Evolutionary conservation across 75 land plant species (phyloP), one percentile per base, ranked within the genome.

Genomic region (Larix kaempferi): DNA sequence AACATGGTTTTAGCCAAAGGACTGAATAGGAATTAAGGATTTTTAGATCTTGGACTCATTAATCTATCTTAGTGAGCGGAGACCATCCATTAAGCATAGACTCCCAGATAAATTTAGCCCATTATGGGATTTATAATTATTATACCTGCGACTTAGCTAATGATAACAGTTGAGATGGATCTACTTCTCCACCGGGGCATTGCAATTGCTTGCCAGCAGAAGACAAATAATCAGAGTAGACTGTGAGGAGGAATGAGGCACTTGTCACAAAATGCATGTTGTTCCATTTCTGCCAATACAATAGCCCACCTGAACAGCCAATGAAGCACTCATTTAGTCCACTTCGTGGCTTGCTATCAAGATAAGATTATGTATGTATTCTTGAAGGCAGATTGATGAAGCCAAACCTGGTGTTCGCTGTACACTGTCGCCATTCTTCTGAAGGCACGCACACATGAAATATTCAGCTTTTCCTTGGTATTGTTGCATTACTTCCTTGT

Each of bases 311-410:
- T 86, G 88, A 26, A 86, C 88, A 15, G 86, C 88, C 14, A 86
- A 86, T 7, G 84, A 4, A 8, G 82, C 88, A 60, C 88, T 39
- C 88, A 23, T 67, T 74, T 25, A 80, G 75, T 5, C 80, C 71
- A 61, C 80, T 83, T 54, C 82, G 88, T 39, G 84, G 81, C 19
- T 21, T 37, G 11, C 71, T n/a, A 13, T 89, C 76, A 41, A 85
- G 75, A 75, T 58, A 74, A 83, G 67, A 94, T 90, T 92, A 96
- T 3, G 87, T 80, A 17, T 83, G 75, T 89, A 96, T 2, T 98
- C 99, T 26, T 75, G 87, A 12, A 89, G 61, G 88, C 99, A 96
- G 57, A 80, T 84, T 14, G 94, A 67, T 17, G 44, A 67, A 41
- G 8, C 33, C 12, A 39, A 35, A 41, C 71, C 71, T 16, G 87